Evolutionary conservation across 495 filamentous ascomycete genomes (phyloP).

Genomic region (Aspergillus heteromorphus): DNA sequence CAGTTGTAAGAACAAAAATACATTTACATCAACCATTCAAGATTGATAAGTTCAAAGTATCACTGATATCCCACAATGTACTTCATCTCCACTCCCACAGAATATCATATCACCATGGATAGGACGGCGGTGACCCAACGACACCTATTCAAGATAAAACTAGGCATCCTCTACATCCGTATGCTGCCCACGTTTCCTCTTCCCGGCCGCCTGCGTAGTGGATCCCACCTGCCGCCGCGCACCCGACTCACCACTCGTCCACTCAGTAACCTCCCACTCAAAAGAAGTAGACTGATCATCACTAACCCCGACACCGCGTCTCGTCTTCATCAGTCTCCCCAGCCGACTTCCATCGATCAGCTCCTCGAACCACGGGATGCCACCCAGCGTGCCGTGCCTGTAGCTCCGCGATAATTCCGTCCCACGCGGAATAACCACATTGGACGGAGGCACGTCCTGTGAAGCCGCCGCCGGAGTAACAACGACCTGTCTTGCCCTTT

Average conservation of each 20-base stretch:
- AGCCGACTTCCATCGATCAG: constrained; percentile 70
- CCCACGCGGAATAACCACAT: constrained; percentile 21
- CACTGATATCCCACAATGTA: background rate
- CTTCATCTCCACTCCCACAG: background rate
- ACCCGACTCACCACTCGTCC: constrained; percentile 53
- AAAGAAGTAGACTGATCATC: constrained; percentile 56
- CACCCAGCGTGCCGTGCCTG: constrained; percentile 37
- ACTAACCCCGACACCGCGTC: constrained; percentile 48
- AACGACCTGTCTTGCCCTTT: constrained; percentile 35
- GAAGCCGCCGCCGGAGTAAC: constrained; percentile 13
- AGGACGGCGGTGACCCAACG: background rate
- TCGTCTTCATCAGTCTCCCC: constrained; percentile 57
- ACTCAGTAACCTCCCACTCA: constrained; percentile 84
- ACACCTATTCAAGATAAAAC: background rate
- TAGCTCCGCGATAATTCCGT: constrained; percentile 20
- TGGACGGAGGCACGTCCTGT: constrained; percentile 9
- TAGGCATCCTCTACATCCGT: background rate
- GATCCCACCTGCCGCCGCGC: constrained; percentile 18
- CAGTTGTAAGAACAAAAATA: no score
- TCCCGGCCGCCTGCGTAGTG: constrained; percentile 18
- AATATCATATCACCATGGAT: no score
- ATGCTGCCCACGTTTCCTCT: constrained; percentile 29
- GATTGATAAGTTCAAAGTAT: no score
- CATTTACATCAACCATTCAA: no score
- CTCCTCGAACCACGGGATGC: constrained; percentile 76